Conservation (phyloP, 1,284 basidiomycete species). For the Ustilago hordei region DNA sequence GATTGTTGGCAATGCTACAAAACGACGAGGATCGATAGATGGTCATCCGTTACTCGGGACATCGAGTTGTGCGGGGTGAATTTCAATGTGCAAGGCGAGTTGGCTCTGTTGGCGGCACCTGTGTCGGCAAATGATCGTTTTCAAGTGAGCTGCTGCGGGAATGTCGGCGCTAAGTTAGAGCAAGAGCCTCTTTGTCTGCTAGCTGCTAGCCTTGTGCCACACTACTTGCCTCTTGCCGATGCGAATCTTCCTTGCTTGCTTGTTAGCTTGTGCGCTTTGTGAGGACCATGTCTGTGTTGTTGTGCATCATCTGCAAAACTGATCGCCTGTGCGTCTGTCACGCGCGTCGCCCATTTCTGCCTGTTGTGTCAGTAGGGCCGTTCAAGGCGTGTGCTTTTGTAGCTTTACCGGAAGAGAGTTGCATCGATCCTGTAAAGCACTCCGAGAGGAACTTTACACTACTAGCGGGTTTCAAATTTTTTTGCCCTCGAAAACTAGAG, state of each 20-base stretch:
- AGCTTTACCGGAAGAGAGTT: too few species aligned
- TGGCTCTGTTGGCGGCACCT: neutral
- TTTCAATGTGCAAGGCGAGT: neutral
- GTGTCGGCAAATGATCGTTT: neutral
- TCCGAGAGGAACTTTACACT: too few species aligned
- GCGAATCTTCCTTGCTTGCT: neutral
- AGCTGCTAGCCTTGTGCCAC: too few species aligned
- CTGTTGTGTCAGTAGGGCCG: neutral
- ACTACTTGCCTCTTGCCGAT: neutral
- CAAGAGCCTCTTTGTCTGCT: too few species aligned
- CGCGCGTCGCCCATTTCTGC: slow-evolving; percentile 3
- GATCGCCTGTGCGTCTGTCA: slow-evolving; percentile 14
- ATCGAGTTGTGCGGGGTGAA: slow-evolving; percentile 6
- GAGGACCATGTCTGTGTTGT: neutral
- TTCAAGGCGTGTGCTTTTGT: too few species aligned
- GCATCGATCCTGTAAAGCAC: too few species aligned
- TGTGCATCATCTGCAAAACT: slow-evolving; percentile 1
- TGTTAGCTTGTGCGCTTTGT: neutral
- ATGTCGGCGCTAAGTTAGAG: neutral
- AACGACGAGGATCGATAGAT: slow-evolving; percentile 34
- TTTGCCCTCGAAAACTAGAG: too few species aligned
- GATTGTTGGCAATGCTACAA: slow-evolving; percentile 4
- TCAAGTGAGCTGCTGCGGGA: neutral
- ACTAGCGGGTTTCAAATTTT: too few species aligned
- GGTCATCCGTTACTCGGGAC: neutral